Evolutionary conservation across 306 rosid genomes (phyloP).

Genomic region (Ammopiptanthus mongolicus): DNA sequence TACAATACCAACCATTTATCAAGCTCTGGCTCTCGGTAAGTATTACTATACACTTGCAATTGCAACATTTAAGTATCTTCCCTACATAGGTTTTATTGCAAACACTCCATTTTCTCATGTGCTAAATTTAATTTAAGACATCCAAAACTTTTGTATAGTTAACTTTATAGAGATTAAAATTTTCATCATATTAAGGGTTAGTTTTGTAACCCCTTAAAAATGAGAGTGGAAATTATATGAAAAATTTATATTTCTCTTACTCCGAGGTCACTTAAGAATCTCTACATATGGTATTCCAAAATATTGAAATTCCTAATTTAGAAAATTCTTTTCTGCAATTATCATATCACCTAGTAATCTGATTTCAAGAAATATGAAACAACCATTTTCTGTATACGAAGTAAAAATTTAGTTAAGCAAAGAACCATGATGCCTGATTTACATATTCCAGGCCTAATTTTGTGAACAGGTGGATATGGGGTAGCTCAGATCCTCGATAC

Average conservation of each 20-base stretch:
- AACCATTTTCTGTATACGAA: not conserved
- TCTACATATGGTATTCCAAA: not conserved
- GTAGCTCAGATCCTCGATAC: constrained; percentile 64
- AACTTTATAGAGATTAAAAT: not conserved
- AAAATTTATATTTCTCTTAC: not conserved
- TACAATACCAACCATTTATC: constrained; percentile 47
- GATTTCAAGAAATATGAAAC: not conserved
- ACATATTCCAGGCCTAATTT: constrained; percentile 18
- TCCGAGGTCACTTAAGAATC: not conserved
- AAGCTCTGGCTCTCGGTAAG: constrained; percentile 53
- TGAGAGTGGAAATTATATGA: not conserved
- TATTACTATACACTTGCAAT: not conserved
- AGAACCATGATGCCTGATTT: not conserved
- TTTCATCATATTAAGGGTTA: not conserved
- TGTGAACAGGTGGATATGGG: constrained; percentile 86
- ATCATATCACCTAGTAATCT: not conserved
- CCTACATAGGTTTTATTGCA: not conserved
- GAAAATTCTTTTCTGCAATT: not conserved
- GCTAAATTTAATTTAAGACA: not conserved
- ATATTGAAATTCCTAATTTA: not conserved
- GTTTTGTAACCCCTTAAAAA: not conserved
- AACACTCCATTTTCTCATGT: not conserved
- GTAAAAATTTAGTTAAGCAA: not conserved
- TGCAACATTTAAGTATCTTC: not conserved
- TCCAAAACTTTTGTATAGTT: not conserved